A percentile compares a stretch with the other conserved stretches of the same genome.
These are phyloP conservation scores for Septoria petroselini DNA, from an alignment of 2,329 filamentous ascomycete genomes.

Conservation along the genomic window DNA sequence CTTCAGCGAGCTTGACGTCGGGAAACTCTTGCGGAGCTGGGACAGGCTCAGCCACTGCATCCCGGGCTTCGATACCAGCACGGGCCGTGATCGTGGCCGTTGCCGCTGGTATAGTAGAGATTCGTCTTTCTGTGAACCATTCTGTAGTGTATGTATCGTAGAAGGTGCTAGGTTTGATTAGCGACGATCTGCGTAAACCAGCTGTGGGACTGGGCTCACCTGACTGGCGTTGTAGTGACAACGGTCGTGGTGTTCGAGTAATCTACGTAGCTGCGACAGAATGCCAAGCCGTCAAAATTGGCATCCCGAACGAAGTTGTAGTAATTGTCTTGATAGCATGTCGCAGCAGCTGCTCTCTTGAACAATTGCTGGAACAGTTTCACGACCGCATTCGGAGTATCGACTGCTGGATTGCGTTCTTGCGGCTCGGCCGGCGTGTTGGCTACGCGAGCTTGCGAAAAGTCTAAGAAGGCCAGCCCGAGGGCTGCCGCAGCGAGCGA, in stretches of 20 bases:
- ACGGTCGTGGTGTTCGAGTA: constrained; percentile 31
- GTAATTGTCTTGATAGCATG: constrained; percentile 24
- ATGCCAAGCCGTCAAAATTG: constrained; percentile 24
- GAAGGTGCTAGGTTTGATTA: constrained; percentile 21
- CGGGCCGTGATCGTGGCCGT: constrained; percentile 28
- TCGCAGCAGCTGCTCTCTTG: constrained; percentile 20
- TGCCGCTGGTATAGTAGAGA: constrained; percentile 26
- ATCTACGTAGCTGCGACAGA: constrained; percentile 29
- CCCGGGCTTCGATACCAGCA: constrained; percentile 20
- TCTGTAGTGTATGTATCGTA: constrained; percentile 26
- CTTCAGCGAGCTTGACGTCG: constrained; percentile 5
- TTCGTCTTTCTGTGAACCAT: constrained; percentile 21
- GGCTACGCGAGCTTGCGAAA: constrained; percentile 30
- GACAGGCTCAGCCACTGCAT: constrained; percentile 24
- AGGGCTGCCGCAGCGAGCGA: constrained; percentile 30
- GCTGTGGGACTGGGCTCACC: constrained; percentile 22
- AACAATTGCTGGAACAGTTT: constrained; percentile 30
- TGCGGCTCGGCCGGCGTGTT: constrained; percentile 20
- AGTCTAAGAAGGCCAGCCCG: constrained; percentile 31
- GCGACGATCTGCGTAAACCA: neutral
- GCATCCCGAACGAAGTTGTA: constrained; percentile 29
- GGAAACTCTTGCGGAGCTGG: constrained; percentile 8
- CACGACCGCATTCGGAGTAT: constrained; percentile 17
- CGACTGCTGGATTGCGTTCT: constrained; percentile 20
- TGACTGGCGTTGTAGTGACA: constrained; percentile 32